A percentile compares a stretch with the other conserved stretches of the same genome.
Conservation (phyloP, 805 yeast genomes). For the Pichia kluyveri region DNA sequence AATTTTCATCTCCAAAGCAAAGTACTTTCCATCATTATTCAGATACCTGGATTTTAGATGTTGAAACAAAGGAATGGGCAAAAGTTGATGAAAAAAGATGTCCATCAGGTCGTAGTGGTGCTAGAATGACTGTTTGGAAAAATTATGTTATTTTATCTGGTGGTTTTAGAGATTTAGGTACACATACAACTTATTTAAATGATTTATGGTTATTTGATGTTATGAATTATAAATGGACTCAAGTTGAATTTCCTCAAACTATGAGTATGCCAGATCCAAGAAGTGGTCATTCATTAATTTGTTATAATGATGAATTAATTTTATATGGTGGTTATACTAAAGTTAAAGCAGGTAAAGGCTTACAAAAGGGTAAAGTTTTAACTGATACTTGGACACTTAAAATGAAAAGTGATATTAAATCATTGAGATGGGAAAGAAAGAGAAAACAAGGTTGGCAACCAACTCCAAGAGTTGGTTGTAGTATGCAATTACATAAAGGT, state of each 20-base stretch:
- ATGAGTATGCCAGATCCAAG: slow-evolving; percentile 83
- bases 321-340: slow-evolving; percentile 92
- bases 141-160: slow-evolving; percentile 80
- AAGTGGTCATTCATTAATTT: slow-evolving; percentile 84
- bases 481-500: slow-evolving; percentile 81
- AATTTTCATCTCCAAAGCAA: slow-evolving; percentile 93
- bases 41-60: slow-evolving; percentile 90
- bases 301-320: slow-evolving; percentile 62
- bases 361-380: slow-evolving; percentile 84
- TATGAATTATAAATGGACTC: slow-evolving; percentile 83
- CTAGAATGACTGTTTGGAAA: slow-evolving; percentile 85
- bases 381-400: slow-evolving; percentile 80
- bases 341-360: slow-evolving; percentile 80
- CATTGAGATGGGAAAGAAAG: slow-evolving; percentile 80
- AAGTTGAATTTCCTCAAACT: slow-evolving; percentile 76
- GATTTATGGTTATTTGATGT: slow-evolving; percentile 93
- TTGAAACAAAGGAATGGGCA: slow-evolving; percentile 80
- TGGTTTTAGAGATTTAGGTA: slow-evolving; percentile 86
- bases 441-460: slow-evolving; percentile 87
- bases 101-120: slow-evolving; percentile 89
- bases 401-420: slow-evolving; percentile 76
- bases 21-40: slow-evolving; percentile 93
- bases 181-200: slow-evolving; percentile 69
- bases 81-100: slow-evolving; percentile 64
- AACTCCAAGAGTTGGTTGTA: slow-evolving; percentile 89